Base-by-base conservation (phyloP, 371 early-diverging fungal species). In the Mucor velutinosus region DNA sequence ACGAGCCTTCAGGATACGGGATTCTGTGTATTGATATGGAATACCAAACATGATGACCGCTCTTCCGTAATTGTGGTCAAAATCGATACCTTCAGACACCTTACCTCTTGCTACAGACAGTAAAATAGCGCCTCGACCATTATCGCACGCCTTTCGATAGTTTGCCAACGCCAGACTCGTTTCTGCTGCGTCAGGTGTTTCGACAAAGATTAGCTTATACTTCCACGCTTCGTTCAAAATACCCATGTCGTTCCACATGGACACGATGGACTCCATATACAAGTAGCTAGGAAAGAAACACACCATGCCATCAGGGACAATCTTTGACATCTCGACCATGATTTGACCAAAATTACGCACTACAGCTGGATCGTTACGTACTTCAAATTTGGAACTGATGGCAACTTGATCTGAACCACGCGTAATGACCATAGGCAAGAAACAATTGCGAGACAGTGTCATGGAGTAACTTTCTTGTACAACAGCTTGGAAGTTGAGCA, bases 91-190 rank as follows among this genome's bases (percentile, higher is more conserved):
- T 82, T 99, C 99, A 10, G 97, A 97, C 17, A 99, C 99, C 77
- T 99, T 99, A 14, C 99, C 99, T 61, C 99, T 90, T 11, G 99
- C 99, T n/a, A 99, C 99, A 62, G 98, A 96, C 27, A 99, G 79
- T n/a, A 99, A 78, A 45, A 99, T 93, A 0, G 99, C 99, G 0
- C 99, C 99, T 64, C 99, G 92, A 0, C 99, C 99, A 80, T 97
- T 97, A 71, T 99, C 94, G 77, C 99, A 99, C 0, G 99, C 99
- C 76, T 80, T 87, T 66, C 98, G 87, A 79, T 99, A 99, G 75
- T 97, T 99, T 47, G 96, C 93, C 59, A 99, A 74, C 0, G 99
- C 99, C 27, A 97, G 73, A 45, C 92, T 94, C 0, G 99, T 99
- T 75, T 99, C 99, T n/a, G 94, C 93, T 1, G 96, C 96, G 86